A percentile compares a stretch with the other conserved stretches of the same genome.
These are phyloP conservation scores for Cladosporium halotolerans DNA, from an alignment of 2,329 filamentous ascomycete species.

Conservation along the genomic window DNA sequence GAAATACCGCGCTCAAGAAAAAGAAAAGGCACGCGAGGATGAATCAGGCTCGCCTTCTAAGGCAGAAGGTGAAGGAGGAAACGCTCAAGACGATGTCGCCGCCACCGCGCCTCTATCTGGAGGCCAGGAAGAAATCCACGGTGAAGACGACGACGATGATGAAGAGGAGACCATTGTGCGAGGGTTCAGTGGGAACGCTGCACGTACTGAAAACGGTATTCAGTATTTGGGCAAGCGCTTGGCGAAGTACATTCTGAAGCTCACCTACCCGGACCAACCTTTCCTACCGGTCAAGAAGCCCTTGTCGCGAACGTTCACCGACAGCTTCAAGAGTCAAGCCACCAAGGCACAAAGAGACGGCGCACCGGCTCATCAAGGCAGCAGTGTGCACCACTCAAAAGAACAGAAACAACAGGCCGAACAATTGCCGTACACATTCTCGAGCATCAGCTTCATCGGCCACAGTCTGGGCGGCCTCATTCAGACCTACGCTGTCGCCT, in stretches of 20 bases:
- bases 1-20: constrained; percentile 27
- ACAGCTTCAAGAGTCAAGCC: constrained; percentile 42
- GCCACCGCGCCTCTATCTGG: constrained; percentile 45
- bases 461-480: constrained; percentile 87
- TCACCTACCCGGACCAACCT: constrained; percentile 92
- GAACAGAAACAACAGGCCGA: constrained; percentile 38
- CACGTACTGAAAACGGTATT: constrained; percentile 87
- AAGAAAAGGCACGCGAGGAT: constrained; percentile 21
- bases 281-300: constrained; percentile 63
- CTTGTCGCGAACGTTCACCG: constrained; percentile 43
- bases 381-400: constrained; percentile 49
- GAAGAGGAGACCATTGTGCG: constrained; percentile 83
- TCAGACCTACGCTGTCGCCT: constrained; percentile 91
- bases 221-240: constrained; percentile 94
- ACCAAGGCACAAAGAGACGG: constrained; percentile 41
- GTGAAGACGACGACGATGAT: constrained; percentile 55
- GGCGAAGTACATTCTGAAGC: constrained; percentile 79
- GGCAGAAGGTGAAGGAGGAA: constrained; percentile 5
- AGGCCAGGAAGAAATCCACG: constrained; percentile 43
- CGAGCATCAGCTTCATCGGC: constrained; percentile 89
- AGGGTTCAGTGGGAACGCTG: constrained; percentile 83
- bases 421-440: constrained; percentile 68
- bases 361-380: constrained; percentile 51
- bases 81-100: constrained; percentile 16
- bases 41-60: background rate